A percentile compares a stretch with the other conserved stretches of the same genome.
Conservation (phyloP, 192 early-diverging fungal genomes). For the Rhizophagus clarus region DNA sequence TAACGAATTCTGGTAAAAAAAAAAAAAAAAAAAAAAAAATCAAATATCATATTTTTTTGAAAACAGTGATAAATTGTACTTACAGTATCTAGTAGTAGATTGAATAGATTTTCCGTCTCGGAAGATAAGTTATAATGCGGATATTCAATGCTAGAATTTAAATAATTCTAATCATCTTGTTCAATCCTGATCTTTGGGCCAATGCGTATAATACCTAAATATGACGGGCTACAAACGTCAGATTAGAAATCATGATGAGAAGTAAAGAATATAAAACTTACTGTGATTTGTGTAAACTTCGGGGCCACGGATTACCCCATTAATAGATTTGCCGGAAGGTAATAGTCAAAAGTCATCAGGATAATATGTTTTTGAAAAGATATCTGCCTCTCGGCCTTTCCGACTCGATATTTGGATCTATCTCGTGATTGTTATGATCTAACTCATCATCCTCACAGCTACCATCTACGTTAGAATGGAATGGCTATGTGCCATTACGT, state of each 20-base stretch:
- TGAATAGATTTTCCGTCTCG: not conserved
- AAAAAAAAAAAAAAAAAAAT: conserved; percentile 6
- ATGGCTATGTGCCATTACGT: no score
- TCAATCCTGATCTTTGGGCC: conserved; percentile 26
- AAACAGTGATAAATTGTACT: conserved; percentile 18
- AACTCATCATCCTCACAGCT: conserved; percentile 9
- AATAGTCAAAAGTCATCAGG: conserved; percentile 16
- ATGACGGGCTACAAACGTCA: conserved; percentile 22
- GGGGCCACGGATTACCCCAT: conserved; percentile 20
- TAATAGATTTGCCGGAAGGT: conserved; percentile 21
- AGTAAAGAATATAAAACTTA: conserved; percentile 19
- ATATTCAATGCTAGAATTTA: conserved; percentile 21
- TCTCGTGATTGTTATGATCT: conserved; percentile 15
- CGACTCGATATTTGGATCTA: conserved; percentile 21
- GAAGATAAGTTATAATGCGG: conserved; percentile 19
- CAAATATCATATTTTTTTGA: no score
- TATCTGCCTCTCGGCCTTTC: conserved; percentile 1
- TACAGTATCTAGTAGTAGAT: conserved; percentile 16
- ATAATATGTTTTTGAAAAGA: conserved; percentile 1
- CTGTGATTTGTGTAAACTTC: conserved; percentile 24
- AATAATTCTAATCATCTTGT: conserved; percentile 27
- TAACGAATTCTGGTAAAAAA: not conserved
- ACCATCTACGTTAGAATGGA: no score
- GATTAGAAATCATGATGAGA: conserved; percentile 16
- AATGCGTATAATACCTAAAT: conserved; percentile 20